Evolutionary conservation across 2,329 filamentous ascomycete species (phyloP), one percentile per base, ranked within the genome.

Genomic region (Colletotrichum sp.): DNA sequence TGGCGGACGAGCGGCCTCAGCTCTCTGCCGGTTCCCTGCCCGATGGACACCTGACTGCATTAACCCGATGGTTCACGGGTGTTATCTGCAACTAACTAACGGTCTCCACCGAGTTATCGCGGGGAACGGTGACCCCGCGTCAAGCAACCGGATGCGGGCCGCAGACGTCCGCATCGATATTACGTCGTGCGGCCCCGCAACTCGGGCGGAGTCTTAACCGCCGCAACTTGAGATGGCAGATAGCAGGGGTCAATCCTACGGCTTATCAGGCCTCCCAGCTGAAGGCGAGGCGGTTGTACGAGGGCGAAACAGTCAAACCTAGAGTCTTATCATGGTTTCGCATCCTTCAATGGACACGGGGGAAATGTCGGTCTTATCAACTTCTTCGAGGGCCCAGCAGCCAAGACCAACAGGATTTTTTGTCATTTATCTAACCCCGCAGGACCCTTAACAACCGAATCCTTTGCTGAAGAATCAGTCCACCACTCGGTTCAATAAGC

Each of bases 81-180:
- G 32, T n/a, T 55, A 52, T 34, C 39, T 66, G 39, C 64, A 52
- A 55, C 39, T 66, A 52, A 32, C 39, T 66, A 22, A 32, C 12
- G n/a, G 27, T 32, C 43, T 61, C 43, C 28, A 43, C 27, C n/a
- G 27, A 22, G 6, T 67, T 25, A 32, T 28, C 52, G 52, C 36
- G 66, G 32, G 25, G 55, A n/a, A 36, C 25, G 5, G 30, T 16
- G 13, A 60, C 55, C 32, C 25, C 71, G 71, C 39, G 36, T 60
- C 39, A 36, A 22, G 36, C 48, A 18, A 28, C 56, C 39, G 30
- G 30, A 55, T 39, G 71, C 55, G 71, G 71, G 60, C 56, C 34
- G 30, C 56, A 73, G 39, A 73, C 66, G 30, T 73, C 71, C 71
- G 71, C 71, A 73, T 28, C 16, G 71, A 69, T 73, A 73, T 48